Conservation (phyloP, 1,284 basidiomycete species). For the Phylloboletellus chloephorus region DNA sequence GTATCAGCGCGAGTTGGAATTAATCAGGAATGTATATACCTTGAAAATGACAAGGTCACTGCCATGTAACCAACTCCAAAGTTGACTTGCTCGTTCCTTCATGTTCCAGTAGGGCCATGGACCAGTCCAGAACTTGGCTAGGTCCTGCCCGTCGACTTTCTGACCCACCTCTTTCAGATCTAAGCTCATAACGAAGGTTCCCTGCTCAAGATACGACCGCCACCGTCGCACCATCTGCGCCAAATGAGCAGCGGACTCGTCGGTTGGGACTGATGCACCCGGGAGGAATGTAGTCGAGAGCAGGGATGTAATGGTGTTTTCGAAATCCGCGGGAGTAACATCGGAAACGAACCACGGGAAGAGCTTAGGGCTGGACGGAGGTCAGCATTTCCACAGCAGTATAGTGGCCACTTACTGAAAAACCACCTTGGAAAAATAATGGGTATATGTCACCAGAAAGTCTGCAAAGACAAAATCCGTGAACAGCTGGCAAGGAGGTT, state of each 20-base stretch:
- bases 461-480: slow-evolving; percentile 95
- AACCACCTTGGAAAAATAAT: slow-evolving; percentile 73
- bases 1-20: slow-evolving; percentile 1
- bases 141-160: slow-evolving; percentile 12
- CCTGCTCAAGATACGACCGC: slow-evolving; percentile 63
- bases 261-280: slow-evolving; percentile 20
- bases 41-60: slow-evolving; percentile 91
- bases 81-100: slow-evolving; percentile 50
- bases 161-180: slow-evolving; percentile 38
- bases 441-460: slow-evolving; percentile 85
- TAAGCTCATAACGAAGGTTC: slow-evolving; percentile 61
- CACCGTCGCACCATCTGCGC: slow-evolving; percentile 66
- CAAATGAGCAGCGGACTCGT: slow-evolving; percentile 40
- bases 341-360: slow-evolving; percentile 95
- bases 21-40: slow-evolving; percentile 34
- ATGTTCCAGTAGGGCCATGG: slow-evolving; percentile 83
- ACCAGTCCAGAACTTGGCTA: slow-evolving; percentile 79
- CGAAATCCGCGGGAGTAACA: slow-evolving; percentile 78
- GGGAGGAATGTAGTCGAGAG: slow-evolving; percentile 60
- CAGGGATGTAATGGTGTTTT: slow-evolving; percentile 45
- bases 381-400: slow-evolving; percentile 9
- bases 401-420: slow-evolving; percentile 68
- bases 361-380: slow-evolving; percentile 63
- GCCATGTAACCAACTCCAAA: slow-evolving; percentile 56
- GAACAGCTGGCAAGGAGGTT: slow-evolving; percentile 56